phyloP scores from a whole-genome alignment of 805 yeast species.

The Teunomyces kruisii region DNA sequence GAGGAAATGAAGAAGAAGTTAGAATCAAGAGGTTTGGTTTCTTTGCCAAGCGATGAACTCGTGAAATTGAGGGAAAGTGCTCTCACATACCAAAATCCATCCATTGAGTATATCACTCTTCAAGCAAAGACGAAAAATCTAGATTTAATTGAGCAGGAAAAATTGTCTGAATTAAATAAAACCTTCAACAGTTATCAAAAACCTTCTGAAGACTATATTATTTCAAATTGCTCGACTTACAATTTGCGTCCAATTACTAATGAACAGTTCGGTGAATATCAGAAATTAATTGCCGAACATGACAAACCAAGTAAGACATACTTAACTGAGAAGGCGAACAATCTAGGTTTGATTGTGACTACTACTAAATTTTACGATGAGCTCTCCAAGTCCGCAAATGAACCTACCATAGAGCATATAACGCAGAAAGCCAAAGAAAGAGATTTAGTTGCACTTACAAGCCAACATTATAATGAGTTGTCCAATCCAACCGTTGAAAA shows the following conservation, averaged over 20 bases:
- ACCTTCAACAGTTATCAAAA: conserved; percentile 10
- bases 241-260: conserved; percentile 12
- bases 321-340: conserved; percentile 34
- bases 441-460: conserved; percentile 8
- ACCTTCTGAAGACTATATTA: conserved; percentile 28
- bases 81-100: conserved; percentile 18
- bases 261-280: conserved; percentile 12
- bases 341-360: conserved; percentile 31
- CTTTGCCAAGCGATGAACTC: conserved; percentile 26
- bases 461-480: conserved; percentile 2
- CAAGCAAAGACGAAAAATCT: conserved; percentile 11
- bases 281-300: conserved; percentile 21
- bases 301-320: conserved; percentile 35
- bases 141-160: conserved; percentile 13
- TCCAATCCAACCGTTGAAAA: conserved; percentile 19
- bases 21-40: conserved; percentile 30
- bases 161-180: conserved; percentile 16
- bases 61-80: conserved; percentile 13
- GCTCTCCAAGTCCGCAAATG: conserved; percentile 22
- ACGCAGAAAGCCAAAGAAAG: conserved; percentile 18
- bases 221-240: conserved; percentile 18
- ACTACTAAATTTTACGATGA: conserved; percentile 31
- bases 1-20: conserved; percentile 34
- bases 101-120: conserved; percentile 18
- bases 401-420: conserved; percentile 26